These are phyloP conservation scores for Amauroascus niger DNA, from an alignment of 2,329 filamentous ascomycete species.

Conservation along the genomic window DNA sequence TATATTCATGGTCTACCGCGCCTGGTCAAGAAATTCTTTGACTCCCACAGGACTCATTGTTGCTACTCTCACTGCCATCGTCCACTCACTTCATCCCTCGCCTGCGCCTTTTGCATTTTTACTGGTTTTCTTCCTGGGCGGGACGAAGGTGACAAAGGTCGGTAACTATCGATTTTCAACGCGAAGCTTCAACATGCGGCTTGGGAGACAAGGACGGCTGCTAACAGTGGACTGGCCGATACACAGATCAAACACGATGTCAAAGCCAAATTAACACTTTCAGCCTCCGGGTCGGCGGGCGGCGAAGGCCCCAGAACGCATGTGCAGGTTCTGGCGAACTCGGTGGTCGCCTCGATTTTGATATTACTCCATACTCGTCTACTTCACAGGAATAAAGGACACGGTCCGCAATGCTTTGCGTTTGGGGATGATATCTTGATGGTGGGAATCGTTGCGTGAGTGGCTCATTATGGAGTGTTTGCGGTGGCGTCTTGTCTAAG, in stretches of 20 bases:
- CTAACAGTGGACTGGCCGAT: conserved; percentile 13
- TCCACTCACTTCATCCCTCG: conserved; percentile 89
- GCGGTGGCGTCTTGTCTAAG: too few species aligned
- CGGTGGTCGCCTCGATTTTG: conserved; percentile 61
- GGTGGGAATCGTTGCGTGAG: conserved; percentile 35
- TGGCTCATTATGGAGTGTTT: too few species aligned
- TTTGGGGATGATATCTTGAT: conserved; percentile 30
- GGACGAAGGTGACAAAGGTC: conserved; percentile 75
- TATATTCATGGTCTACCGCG: conserved; percentile 54
- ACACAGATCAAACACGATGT: conserved; percentile 70
- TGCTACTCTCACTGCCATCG: conserved; percentile 61
- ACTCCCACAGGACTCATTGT: conserved; percentile 65
- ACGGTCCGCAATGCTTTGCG: conserved; percentile 31
- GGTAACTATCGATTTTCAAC: conserved; percentile 1
- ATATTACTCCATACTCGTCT: conserved; percentile 44
- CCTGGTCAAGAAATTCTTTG: conserved; percentile 63
- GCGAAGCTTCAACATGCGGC: not conserved
- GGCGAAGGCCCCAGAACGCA: conserved; percentile 77
- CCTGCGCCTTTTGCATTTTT: conserved; percentile 80
- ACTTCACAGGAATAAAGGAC: conserved; percentile 23
- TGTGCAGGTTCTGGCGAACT: conserved; percentile 86
- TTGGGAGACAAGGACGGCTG: not conserved
- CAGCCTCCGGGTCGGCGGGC: conserved; percentile 58
- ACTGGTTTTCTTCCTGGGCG: conserved; percentile 74
- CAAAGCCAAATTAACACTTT: conserved; percentile 72